These are phyloP conservation scores for Mrakia frigida DNA, from an alignment of 768 basidiomycete genomes.

Conservation along the genomic window DNA sequence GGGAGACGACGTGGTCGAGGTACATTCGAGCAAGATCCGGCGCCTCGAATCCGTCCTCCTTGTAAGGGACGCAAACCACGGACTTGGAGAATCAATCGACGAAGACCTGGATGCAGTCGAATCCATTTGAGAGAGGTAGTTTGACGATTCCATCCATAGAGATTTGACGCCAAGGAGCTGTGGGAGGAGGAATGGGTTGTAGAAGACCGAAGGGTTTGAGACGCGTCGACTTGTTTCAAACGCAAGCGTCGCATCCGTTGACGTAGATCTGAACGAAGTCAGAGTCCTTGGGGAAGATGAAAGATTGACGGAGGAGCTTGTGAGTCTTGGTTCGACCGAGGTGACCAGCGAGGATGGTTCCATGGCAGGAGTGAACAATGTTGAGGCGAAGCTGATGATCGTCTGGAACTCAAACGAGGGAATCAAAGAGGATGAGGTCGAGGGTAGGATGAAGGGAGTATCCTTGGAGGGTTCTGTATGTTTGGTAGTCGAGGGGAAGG, in stretches of 20 bases:
- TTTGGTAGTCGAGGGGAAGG: not conserved
- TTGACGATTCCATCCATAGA: slow-evolving; percentile 15
- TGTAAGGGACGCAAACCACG: slow-evolving; percentile 3
- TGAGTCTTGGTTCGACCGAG: slow-evolving; percentile 2
- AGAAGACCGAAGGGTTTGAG: slow-evolving; percentile 9
- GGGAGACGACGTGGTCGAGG: slow-evolving; percentile 10
- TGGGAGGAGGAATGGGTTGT: slow-evolving; percentile 5
- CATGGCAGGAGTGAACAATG: not conserved
- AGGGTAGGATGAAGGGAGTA: not conserved
- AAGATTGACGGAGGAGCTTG: slow-evolving; percentile 11
- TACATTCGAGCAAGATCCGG: slow-evolving; percentile 6
- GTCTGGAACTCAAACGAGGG: slow-evolving; percentile 4
- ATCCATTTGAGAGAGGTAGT: slow-evolving; percentile 13
- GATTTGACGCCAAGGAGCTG: slow-evolving; percentile 8
- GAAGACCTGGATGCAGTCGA: slow-evolving; percentile 19
- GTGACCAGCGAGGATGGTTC: slow-evolving; percentile 19
- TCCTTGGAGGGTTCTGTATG: not conserved
- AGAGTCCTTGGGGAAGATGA: slow-evolving; percentile 4
- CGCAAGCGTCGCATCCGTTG: not conserved
- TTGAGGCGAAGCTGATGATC: slow-evolving; percentile 3
- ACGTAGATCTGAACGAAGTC: slow-evolving; percentile 13
- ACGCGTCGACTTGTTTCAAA: slow-evolving; percentile 5
- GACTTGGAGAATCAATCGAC: slow-evolving; percentile 21
- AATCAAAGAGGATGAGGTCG: slow-evolving; percentile 12
- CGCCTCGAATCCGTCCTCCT: not conserved